Base-by-base conservation (phyloP, 768 basidiomycete genomes). In the Boletus vinaceobasis region DNA sequence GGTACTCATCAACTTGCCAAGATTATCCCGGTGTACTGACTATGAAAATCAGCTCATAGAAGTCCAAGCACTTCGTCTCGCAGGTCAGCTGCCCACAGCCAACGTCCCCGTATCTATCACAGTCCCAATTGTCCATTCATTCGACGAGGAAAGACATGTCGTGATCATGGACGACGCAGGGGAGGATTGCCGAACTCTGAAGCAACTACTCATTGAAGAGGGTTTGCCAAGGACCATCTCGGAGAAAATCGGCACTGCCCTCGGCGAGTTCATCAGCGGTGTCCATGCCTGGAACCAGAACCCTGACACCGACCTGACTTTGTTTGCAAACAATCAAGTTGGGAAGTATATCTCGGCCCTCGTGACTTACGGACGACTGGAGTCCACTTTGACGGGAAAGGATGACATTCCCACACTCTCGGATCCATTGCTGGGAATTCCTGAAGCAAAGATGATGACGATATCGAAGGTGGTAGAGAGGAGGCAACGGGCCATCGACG, bases 151-250 rank as follows among this genome's bases (percentile, higher is more conserved):
- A 26, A 73, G 65, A 10, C 72, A 79, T 56, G 79, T 77, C 14
- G 74, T 87, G 37, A 76, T 88, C 63, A 85, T 87, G 76, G 81
- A 85, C 43, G 86, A 88, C 54, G 76, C 74, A 48, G 86, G 86
- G 4, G 65, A 62, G 32, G 57, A 65, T 4, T 43, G 52, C 19
- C 53, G 39, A 39, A 77, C 69, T 4, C 65, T 82, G 45, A 82
- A 82, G 59, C 62, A 72, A 9, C 54, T 75, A 7, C 62, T 80
- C 53, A 64, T 75, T 32, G 65, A 71, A 32, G 74, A 74, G 33
- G 57, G 73, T 1, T 44, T 68, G 3, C 63, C 71, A 26, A 56
- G 37, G 42, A 59, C 53, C 13, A 46, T 73, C 29, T 76, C 75
- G 3, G 60, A 66, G 37, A 64, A 75, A 27, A 81, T 87, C 36